Percentiles rank a stretch among this genome's conserved stretches.
Evolutionary conservation across 106 monocot species (phyloP).

Genomic region (Dioscorea dumetorum): DNA sequence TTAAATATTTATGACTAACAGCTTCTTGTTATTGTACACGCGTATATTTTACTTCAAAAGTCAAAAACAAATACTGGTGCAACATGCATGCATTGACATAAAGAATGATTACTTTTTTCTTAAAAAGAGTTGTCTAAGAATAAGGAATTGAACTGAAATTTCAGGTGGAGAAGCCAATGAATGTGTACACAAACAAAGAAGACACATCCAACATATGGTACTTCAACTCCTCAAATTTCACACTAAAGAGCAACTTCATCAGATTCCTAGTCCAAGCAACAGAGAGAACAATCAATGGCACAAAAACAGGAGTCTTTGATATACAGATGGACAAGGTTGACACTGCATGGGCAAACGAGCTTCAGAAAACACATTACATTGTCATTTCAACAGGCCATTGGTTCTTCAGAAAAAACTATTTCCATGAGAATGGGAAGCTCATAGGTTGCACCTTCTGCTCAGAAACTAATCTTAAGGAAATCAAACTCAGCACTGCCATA

Average conservation of each 20-base stretch:
- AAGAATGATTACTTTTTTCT: too few relatives aligned
- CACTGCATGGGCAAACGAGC: constrained; percentile 25
- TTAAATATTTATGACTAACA: too few relatives aligned
- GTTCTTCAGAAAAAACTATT: constrained; percentile 54
- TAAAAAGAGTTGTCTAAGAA: too few relatives aligned
- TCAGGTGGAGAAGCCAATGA: constrained; percentile 42
- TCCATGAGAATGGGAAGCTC: constrained; percentile 28
- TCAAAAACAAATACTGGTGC: too few relatives aligned
- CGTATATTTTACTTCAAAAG: too few relatives aligned
- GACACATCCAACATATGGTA: constrained; percentile 41
- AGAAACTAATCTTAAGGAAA: constrained; percentile 20
- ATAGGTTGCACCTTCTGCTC: constrained; percentile 51
- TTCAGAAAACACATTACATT: constrained; percentile 24
- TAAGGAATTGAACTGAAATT: neutral
- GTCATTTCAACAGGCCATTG: constrained; percentile 56
- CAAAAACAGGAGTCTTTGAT: constrained; percentile 24
- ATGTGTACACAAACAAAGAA: constrained; percentile 24
- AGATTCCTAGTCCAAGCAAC: constrained; percentile 38
- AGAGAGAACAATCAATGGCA: constrained; percentile 36
- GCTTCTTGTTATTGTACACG: too few relatives aligned
- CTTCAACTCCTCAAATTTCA: constrained; percentile 51
- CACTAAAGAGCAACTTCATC: constrained; percentile 37
- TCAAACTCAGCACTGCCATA: constrained; percentile 14
- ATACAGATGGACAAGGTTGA: constrained; percentile 47
- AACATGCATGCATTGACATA: too few relatives aligned